Conservation (phyloP, 1,284 basidiomycete genomes). For the Peniophora sp. region DNA sequence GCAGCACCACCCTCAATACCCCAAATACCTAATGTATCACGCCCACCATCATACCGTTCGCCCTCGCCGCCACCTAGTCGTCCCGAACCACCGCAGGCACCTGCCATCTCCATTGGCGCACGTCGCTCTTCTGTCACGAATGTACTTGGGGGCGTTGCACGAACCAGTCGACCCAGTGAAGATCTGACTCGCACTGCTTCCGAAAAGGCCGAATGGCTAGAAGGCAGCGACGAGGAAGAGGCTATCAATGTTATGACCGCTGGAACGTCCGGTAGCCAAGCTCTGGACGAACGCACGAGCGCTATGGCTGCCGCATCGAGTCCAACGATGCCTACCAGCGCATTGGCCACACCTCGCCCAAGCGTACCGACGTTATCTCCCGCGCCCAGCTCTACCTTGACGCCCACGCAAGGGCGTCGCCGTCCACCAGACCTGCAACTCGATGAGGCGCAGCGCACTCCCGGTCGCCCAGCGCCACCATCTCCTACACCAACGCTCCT, state of each 20-base stretch:
- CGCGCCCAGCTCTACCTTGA: conserved; percentile 16
- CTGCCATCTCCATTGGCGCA: conserved; percentile 20
- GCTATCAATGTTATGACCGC: conserved; percentile 75
- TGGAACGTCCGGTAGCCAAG: conserved; percentile 68
- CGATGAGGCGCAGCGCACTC: conserved; percentile 31
- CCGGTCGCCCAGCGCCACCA: conserved; percentile 33
- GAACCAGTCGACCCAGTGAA: conserved; percentile 21
- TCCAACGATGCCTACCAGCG: conserved; percentile 8
- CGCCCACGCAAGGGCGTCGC: conserved; percentile 29
- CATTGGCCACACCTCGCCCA: conserved; percentile 10
- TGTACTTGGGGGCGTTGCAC: conserved; percentile 37
- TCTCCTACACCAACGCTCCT: conserved; percentile 58
- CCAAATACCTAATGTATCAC: not conserved
- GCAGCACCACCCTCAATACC: not conserved
- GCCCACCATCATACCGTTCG: not conserved
- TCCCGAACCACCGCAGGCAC: conserved; percentile 15
- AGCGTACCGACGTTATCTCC: conserved; percentile 16
- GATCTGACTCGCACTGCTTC: conserved; percentile 28
- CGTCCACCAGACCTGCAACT: conserved; percentile 61
- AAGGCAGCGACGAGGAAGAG: conserved; percentile 76
- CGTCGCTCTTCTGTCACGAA: conserved; percentile 14
- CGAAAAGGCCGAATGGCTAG: conserved; percentile 57
- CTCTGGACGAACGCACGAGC: conserved; percentile 75
- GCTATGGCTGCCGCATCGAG: conserved; percentile 31
- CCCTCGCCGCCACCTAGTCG: conserved; percentile 14